Evolutionary conservation across 2,329 filamentous ascomycete species (phyloP).

Genomic region (Thelonectria olida): DNA sequence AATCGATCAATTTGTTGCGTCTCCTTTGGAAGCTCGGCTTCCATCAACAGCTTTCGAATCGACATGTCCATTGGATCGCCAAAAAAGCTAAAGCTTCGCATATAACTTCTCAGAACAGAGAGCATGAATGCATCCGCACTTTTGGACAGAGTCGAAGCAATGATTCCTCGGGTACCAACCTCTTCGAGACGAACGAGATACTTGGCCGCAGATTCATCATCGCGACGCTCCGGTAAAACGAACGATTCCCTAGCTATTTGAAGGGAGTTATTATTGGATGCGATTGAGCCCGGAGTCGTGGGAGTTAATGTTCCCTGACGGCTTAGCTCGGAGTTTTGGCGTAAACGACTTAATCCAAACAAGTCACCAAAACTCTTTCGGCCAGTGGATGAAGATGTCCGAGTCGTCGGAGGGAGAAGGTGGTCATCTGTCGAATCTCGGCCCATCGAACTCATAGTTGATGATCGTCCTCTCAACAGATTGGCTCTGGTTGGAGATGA

Average conservation of each 20-base stretch:
- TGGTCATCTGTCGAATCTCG: constrained; percentile 77
- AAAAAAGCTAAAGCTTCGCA: constrained; percentile 94
- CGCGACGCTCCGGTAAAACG: constrained; percentile 79
- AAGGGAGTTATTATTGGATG: constrained; percentile 85
- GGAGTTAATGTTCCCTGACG: constrained; percentile 75
- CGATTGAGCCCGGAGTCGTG: constrained; percentile 73
- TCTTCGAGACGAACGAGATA: constrained; percentile 88
- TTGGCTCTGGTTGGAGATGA: constrained; percentile 74
- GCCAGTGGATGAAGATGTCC: constrained; percentile 88
- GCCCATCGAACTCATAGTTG: constrained; percentile 86
- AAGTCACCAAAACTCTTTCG: constrained; percentile 93
- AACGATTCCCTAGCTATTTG: constrained; percentile 78
- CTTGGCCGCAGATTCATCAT: constrained; percentile 89
- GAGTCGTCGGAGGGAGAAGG: constrained; percentile 71
- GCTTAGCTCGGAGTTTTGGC: constrained; percentile 81
- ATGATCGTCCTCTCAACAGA: constrained; percentile 79
- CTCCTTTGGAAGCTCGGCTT: constrained; percentile 94
- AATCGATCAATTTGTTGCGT: constrained; percentile 98
- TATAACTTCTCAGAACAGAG: constrained; percentile 89
- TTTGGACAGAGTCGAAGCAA: constrained; percentile 87
- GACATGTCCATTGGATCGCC: constrained; percentile 99
- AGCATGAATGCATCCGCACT: constrained; percentile 85
- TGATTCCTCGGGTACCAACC: constrained; percentile 79
- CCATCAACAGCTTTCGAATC: constrained; percentile 93
- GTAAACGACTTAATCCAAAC: constrained; percentile 79